Evolutionary conservation across 805 yeast species (phyloP).

Genomic region (Scheffersomyces spartinae): DNA sequence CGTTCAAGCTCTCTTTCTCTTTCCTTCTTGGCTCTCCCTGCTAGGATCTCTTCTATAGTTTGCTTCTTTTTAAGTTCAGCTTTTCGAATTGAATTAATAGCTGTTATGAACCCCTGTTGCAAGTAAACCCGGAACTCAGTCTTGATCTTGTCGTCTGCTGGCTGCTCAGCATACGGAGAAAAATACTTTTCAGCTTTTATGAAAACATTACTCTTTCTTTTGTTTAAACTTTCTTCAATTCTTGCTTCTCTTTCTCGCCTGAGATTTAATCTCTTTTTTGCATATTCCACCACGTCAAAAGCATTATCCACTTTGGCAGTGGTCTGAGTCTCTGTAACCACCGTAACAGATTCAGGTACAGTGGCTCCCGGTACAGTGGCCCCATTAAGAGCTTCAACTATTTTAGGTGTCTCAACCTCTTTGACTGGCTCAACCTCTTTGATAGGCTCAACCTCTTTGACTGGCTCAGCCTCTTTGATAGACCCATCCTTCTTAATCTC

Average conservation of each 20-base stretch:
- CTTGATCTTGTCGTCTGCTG: constrained; percentile 12
- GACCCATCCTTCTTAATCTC: constrained; percentile 5
- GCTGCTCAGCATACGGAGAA: constrained; percentile 22
- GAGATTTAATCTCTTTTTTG: constrained; percentile 32
- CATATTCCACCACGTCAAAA: constrained; percentile 50
- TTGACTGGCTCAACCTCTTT: constrained; percentile 1
- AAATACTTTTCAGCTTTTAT: constrained; percentile 26
- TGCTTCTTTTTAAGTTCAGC: constrained; percentile 10
- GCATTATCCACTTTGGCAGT: not conserved
- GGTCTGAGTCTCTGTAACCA: constrained; percentile 9
- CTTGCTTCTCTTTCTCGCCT: constrained; percentile 20
- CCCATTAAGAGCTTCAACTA: too few species aligned
- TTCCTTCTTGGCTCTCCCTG: constrained; percentile 10
- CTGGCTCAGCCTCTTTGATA: constrained; percentile 7
- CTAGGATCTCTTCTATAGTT: constrained; percentile 7
- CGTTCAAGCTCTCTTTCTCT: constrained; percentile 19
- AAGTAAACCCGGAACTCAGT: constrained; percentile 12
- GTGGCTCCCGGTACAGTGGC: too few species aligned
- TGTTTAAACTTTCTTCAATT: constrained; percentile 8
- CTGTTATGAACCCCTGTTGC: constrained; percentile 18
- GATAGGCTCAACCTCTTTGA: constrained; percentile 4
- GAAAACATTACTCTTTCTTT: constrained; percentile 18
- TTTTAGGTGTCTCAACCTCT: constrained; percentile 2
- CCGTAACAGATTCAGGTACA: constrained; percentile 1
- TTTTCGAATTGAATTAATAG: constrained; percentile 18